Conservation (phyloP, 1,284 basidiomycete genomes). For the Pascua guehoae region DNA sequence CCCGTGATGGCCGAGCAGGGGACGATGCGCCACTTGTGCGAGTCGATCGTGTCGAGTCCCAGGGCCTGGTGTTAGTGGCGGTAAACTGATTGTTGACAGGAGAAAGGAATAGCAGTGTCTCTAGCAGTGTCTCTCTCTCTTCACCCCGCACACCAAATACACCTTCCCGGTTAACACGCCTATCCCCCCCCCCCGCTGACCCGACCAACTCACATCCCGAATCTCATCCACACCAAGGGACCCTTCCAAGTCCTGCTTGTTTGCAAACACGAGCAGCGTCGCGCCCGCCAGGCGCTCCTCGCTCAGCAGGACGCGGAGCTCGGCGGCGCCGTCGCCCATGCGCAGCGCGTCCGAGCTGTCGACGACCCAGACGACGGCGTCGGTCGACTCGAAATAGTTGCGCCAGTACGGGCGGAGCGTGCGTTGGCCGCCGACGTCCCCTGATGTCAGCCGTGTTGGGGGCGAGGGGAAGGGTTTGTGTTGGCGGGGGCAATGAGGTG, state of each 20-base stretch:
- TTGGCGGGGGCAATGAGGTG: background rate
- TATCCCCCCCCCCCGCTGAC: background rate
- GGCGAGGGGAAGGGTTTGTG: background rate
- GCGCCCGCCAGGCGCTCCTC: slow-evolving; percentile 96
- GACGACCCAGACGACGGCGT: slow-evolving; percentile 98
- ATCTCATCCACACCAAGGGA: slow-evolving; percentile 81
- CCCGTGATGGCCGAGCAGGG: slow-evolving; percentile 91
- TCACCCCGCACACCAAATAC: background rate
- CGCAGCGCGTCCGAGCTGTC: slow-evolving; percentile 88
- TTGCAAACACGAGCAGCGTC: slow-evolving; percentile 94
- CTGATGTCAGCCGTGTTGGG: slow-evolving; percentile 40
- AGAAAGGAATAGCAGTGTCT: background rate
- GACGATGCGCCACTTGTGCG: slow-evolving; percentile 86
- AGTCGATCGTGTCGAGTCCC: slow-evolving; percentile 68
- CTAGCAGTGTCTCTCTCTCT: too few relatives aligned
- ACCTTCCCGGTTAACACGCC: too few relatives aligned
- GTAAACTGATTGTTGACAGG: background rate
- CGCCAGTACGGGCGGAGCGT: slow-evolving; percentile 96
- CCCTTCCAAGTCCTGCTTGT: slow-evolving; percentile 93
- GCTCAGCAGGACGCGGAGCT: slow-evolving; percentile 76
- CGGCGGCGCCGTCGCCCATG: slow-evolving; percentile 81
- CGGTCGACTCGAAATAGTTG: slow-evolving; percentile 99
- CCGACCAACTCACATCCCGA: slow-evolving; percentile 62
- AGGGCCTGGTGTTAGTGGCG: slow-evolving; percentile 58
- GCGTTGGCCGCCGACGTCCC: slow-evolving; percentile 97